phyloP scores from a whole-genome alignment of 2,329 filamentous ascomycete species.

The Hymenotorrendiella dingleyae region DNA sequence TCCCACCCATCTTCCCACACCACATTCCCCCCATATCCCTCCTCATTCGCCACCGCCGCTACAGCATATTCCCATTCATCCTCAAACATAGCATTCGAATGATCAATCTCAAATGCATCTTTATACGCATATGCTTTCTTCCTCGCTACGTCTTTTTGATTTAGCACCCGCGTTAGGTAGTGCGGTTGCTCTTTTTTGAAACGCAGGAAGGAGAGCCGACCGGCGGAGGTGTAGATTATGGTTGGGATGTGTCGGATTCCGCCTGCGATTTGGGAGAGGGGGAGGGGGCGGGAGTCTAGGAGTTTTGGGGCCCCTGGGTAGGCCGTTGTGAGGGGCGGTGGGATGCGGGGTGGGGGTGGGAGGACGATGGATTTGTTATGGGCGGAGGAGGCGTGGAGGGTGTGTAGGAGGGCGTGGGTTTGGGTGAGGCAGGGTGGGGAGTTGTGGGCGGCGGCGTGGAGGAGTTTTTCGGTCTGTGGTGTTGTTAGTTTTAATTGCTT shows the following conservation, averaged over 20 bases:
- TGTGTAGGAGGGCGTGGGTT: constrained; percentile 31
- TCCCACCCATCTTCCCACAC: not conserved
- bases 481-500: too few species aligned
- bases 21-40: constrained; percentile 25
- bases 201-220: constrained; percentile 58
- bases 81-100: constrained; percentile 41
- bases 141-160: constrained; percentile 43
- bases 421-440: constrained; percentile 16
- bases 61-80: constrained; percentile 40
- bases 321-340: constrained; percentile 18
- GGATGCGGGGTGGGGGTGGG: constrained; percentile 5
- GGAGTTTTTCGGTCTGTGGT: constrained; percentile 24
- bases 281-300: constrained; percentile 47
- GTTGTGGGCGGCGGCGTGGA: constrained; percentile 23
- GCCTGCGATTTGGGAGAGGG: constrained; percentile 41
- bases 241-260: constrained; percentile 52
- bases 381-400: constrained; percentile 6
- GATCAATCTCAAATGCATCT: constrained; percentile 31
- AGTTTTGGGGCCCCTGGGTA: constrained; percentile 34
- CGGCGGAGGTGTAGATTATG: constrained; percentile 42
- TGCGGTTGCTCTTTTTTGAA: constrained; percentile 59
- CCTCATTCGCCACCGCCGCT: constrained; percentile 12
- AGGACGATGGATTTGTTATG: constrained; percentile 2
- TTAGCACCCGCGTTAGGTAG: constrained; percentile 52
- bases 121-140: constrained; percentile 36